A percentile compares a stretch with the other conserved stretches of the same genome.
These are phyloP conservation scores for Aleurites moluccanus DNA, from an alignment of 441 rosid species.

Conservation along the genomic window DNA sequence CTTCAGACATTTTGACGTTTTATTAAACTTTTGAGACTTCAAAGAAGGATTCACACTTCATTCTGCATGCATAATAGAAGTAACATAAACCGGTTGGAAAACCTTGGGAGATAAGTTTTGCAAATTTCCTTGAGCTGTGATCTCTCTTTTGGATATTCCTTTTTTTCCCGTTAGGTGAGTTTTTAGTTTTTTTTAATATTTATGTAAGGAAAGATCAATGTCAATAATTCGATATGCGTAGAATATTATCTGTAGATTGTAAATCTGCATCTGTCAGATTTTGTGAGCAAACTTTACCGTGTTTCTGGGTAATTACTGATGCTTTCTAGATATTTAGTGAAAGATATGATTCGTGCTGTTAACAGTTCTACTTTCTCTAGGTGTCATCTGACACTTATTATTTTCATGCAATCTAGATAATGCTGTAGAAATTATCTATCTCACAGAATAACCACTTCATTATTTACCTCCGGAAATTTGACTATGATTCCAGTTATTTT, in stretches of 20 bases:
- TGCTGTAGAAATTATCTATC: background rate
- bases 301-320: background rate
- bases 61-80: background rate
- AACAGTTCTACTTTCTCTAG: background rate
- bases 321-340: background rate
- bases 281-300: background rate
- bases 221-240: background rate
- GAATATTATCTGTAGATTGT: background rate
- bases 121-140: background rate
- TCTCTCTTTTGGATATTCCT: background rate
- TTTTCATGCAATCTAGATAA: background rate
- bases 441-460: background rate
- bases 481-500: background rate
- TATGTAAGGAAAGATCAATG: background rate
- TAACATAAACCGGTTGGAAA: background rate
- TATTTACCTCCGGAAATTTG: background rate
- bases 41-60: background rate
- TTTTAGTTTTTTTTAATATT: background rate
- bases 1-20: background rate
- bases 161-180: background rate
- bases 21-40: background rate
- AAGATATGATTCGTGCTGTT: background rate
- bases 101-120: background rate
- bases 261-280: background rate
- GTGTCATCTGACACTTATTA: background rate